Evolutionary conservation across 2,329 filamentous ascomycete species (phyloP), one percentile per base, ranked within the genome.

Genomic region (Aspergillus fijiensis): DNA sequence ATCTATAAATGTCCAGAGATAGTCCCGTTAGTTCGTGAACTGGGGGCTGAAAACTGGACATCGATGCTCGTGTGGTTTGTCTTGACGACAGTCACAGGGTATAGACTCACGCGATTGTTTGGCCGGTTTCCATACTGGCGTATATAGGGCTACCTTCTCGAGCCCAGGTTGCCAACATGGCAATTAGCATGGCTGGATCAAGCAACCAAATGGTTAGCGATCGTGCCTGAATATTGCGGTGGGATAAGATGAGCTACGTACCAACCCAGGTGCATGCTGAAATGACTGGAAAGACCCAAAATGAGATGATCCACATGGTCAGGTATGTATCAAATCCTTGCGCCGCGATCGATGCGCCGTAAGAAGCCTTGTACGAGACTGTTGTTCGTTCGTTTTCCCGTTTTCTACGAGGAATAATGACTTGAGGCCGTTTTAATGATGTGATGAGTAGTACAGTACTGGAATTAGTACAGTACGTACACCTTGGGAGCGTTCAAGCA

Each of bases 91-190:
- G 33, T 5, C 33, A 16, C 33, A 6, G 14, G 33, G 12, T 16
- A 35, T 35, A 45, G 7, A 69, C 75, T 67, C 81, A 86, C 70
- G 85, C 82, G 25, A 88, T 84, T 2, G 65, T 75, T 67, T 88
- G 86, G 21, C 73, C 73, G 0, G 64, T 25, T 21, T 78, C 75
- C 82, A 86, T 85, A 23, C 80, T 81, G 0, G 74, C 49, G 60
- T 85, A 86, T 45, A 77, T 71, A 0, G 85, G 85, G n/a, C 73
- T 73, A 12, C 84, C 84, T 48, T 80, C 73, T 1, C 74, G 71
- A 29, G 79, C 73, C 86, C 86, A 88, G 59, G 72, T 77, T n/a
- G 80, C 79, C 56, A 88, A 69, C 84, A 88, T 85, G 48, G 81
- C 82, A 29, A 87, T 76, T 53, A 88, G 77, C 77, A 86, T 87